Evolutionary conservation across 176 grass and related monocot genomes (phyloP), one percentile per base, ranked within the genome.

Genomic region (Carex parvula): DNA sequence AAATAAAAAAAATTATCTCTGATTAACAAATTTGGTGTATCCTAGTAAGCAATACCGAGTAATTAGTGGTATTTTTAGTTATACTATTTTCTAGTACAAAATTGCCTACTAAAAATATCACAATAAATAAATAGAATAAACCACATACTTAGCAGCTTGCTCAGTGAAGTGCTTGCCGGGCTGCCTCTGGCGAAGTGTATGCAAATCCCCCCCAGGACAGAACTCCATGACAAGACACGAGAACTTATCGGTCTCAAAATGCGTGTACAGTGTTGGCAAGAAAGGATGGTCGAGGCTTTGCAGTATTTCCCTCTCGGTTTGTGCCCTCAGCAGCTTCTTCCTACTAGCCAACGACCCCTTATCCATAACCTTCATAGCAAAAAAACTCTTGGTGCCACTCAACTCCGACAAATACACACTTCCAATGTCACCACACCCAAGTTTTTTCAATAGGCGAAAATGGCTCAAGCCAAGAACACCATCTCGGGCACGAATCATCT

Each of bases 281-380:
- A 97, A 97, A 13, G 94, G 94, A 88, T 97, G 94, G 65, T 97
- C 94, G 35, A 97, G 86, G 35, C 84, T 90, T 79, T 97, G 91
- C 26, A 97, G 84, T 85, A 97, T 97, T 79, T 94, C 94, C 79
- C 89, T 83, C 79, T 97, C 94, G 0, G 94, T 97, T 33, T 97
- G 94, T 5, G 94, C 91, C 80, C 94, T 88, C 50, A 97, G 86
- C 66, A 97, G 88, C 84, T 97, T 97, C 91, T 97, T 97, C 24
- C 94, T 86, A 85, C 91, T 97, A 1, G 88, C 94, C 48, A 97
- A 64, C 22, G 91, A 97, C 15, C 87, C 84, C 88, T 94, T 97
- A 85, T 97, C 94, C 94, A 97, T 97, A 44, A 97, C 85, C 80
- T 96, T 96, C 94, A 96, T 96, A 60, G 94, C 94, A 89, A 96